Base-by-base conservation (phyloP, 805 yeast species). In the Lachancea meyersii region DNA sequence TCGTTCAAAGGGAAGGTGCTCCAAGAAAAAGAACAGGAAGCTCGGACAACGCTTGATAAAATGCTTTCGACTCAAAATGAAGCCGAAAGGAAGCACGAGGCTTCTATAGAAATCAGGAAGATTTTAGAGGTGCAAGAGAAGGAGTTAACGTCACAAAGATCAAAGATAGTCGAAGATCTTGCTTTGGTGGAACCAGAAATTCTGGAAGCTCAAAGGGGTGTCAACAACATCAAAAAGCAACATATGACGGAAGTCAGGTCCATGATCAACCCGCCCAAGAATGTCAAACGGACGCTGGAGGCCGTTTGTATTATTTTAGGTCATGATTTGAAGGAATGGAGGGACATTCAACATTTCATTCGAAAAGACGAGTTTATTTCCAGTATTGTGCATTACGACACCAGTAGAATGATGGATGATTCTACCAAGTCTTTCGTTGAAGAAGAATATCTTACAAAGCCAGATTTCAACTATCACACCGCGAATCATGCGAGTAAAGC, bases 401-500 rank as follows among this genome's bases (percentile, higher is more conserved):
- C 79, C 40, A 82, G 77, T 48, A 48, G 58, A 1, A 81, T 77
- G 48, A 68, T 89, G 51, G 66, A 80, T 0, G 58, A 68, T 1
- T 74, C 71, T 3, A 51, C 81, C n/a, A 65, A 86, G 26, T 52
- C 63, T 0, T 68, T 63, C 41, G 77, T 91, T 79, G 79, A 80
- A 31, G 49, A 59, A 1, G 69, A 68, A 1, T 91, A 83, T 53
- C 61, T 89, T 9, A 67, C 80, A 0, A 67, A 79, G 41, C 74
- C 79, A 0, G 82, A 77, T 40, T 89, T 75, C 58, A 86, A 76
- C 31, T 82, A 65, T 52, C 88, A 81, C 37, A 65, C 84, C 0
- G 95, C 86, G 0, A 77, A 84, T 52, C 69, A 97, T 31, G 97
- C 97, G 4, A 83, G 95, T 61, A 87, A 85, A 55, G 97, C 97